Conservation (phyloP, 768 basidiomycete species). For the Trametes cinnabarina region DNA sequence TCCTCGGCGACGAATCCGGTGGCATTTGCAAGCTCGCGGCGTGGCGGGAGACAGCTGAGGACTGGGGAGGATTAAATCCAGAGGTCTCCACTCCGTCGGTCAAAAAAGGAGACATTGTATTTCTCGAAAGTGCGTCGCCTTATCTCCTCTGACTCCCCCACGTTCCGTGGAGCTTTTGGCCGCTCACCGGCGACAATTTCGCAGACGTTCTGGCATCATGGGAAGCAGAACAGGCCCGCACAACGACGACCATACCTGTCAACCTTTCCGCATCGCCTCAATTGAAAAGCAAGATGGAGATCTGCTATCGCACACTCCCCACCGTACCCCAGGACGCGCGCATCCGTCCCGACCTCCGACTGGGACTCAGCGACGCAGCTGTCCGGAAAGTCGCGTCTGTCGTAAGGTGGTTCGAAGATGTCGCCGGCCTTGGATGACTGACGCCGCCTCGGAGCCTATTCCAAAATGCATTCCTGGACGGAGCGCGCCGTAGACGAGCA, state of each 20-base stretch:
- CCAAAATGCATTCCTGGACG: background rate
- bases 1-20: conserved; percentile 72
- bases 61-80: conserved; percentile 56
- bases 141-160: conserved; percentile 1
- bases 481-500: background rate
- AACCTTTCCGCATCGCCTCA: conserved; percentile 68
- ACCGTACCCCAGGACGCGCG: conserved; percentile 54
- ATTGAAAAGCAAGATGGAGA: conserved; percentile 56
- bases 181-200: background rate
- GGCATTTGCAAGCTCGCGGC: conserved; percentile 69
- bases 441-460: background rate
- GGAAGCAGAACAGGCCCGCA: conserved; percentile 31
- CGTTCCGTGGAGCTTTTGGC: background rate
- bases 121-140: conserved; percentile 58
- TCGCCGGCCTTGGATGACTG: conserved; percentile 52
- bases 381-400: conserved; percentile 66
- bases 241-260: conserved; percentile 33
- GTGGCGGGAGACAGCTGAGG: conserved; percentile 75
- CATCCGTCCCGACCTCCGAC: conserved; percentile 68
- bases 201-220: conserved; percentile 54
- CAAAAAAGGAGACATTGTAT: conserved; percentile 70
- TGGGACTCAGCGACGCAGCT: conserved; percentile 65
- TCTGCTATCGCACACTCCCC: conserved; percentile 81
- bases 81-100: conserved; percentile 32
- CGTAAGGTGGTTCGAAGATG: conserved; percentile 70